Evolutionary conservation across 1,284 basidiomycete genomes (phyloP), one percentile per base, ranked within the genome.

Genomic region (Marasmius oreades): DNA sequence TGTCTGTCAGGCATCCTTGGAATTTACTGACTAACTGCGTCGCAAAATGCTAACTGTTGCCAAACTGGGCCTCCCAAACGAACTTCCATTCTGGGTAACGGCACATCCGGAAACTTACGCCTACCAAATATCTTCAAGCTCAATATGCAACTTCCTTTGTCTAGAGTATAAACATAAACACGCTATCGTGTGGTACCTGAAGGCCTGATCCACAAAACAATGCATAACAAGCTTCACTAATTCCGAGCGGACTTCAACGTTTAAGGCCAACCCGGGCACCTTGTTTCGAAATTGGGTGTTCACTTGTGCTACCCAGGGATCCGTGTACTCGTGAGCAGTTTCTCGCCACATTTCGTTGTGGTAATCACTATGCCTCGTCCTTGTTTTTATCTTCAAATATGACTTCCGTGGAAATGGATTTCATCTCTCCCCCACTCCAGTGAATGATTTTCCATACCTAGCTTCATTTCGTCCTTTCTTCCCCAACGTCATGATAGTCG

Each of bases 401-500:
- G n/a, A 28, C 43, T 34, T 31, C n/a, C 18, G n/a, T 8, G 16
- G 26, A 28, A 18, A 28, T 37, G 14, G 46, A 44, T 43, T 43
- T 46, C 43, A 23, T 43, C 52, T 37, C 18, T 50, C 34, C 24
- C 18, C 22, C 37, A 22, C 39, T 44, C 42, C 33, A 33, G 39
- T 54, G 56, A 48, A 57, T 53, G 52, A 34, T 45, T 51, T 42
- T 55, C 14, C 50, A 34, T 37, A 39, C 39, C 33, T 16, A 48
- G 26, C 22, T 47, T 33, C 22, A 45, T 33, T 34, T 48, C 22
- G 34, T 51, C 26, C 23, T 34, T 20, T 22, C 26, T 45, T 18
- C 47, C 23, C 28, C 47, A 23, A 51, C 54, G 44, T 43, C 39
- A 64, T 66, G 64, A 58, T 59, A 51, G 43, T 52, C 43, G 61